Conservation (phyloP, 768 basidiomycete genomes). For the Fomitopsis serialis region DNA sequence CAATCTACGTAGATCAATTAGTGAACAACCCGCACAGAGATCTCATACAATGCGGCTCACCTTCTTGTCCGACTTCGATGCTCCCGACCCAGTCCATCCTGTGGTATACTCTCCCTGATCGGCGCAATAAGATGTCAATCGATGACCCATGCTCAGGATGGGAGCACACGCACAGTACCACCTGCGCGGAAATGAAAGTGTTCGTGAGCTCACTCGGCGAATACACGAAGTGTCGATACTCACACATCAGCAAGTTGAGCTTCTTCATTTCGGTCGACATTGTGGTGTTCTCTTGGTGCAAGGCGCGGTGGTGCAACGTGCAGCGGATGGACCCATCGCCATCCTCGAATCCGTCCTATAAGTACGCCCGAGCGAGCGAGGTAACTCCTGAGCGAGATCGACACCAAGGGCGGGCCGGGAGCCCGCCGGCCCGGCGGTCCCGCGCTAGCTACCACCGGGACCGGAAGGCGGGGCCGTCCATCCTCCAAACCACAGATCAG, state of each 20-base stretch:
- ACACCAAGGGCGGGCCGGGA: background rate
- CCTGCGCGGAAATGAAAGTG: slow-evolving; percentile 29
- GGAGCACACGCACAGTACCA: slow-evolving; percentile 33
- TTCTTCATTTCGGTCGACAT: slow-evolving; percentile 44
- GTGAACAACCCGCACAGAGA: slow-evolving; percentile 1
- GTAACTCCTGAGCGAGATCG: background rate
- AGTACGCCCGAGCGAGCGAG: background rate
- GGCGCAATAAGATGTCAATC: background rate
- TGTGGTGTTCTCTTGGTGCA: background rate
- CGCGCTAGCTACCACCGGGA: background rate
- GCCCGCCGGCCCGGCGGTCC: background rate
- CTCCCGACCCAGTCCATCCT: slow-evolving; percentile 89
- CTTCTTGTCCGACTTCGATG: slow-evolving; percentile 94
- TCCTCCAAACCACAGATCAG: too few relatives aligned
- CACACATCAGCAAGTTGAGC: slow-evolving; percentile 78
- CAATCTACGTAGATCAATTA: slow-evolving; percentile 43
- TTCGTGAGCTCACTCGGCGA: slow-evolving; percentile 5
- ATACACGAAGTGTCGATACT: slow-evolving; percentile 24
- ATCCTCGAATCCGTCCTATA: background rate
- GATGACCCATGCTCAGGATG: too few relatives aligned
- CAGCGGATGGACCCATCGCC: background rate
- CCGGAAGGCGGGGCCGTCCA: background rate
- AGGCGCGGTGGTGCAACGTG: slow-evolving; percentile 2
- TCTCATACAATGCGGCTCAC: slow-evolving; percentile 29
- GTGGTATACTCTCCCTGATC: slow-evolving; percentile 85